Base-by-base conservation (phyloP, 257 asterid genomes). In the Solanum tarijense region DNA sequence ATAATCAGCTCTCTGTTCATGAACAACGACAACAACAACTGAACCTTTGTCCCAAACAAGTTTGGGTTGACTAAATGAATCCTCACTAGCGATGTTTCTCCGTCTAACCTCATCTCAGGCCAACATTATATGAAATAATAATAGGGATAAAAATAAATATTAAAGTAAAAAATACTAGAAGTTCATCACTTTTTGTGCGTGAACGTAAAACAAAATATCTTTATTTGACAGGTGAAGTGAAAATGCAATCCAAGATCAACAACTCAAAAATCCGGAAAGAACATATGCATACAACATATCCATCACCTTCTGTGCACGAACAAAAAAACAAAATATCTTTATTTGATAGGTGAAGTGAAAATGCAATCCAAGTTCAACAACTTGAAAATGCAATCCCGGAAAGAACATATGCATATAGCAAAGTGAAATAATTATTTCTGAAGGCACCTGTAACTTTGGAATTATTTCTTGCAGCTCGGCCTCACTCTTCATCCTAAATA, bases 401-500 rank as follows among this genome's bases (percentile, higher is more conserved):
- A 12, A 31, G 48, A 41, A 74, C 25, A 18, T 48, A 13, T 29
- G 36, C 62, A 86, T 74, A 20, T 29, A 86, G 32, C 75, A 20
- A 32, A 38, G 34, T 72, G 27, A 62, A 25, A 21, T 48, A 38
- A 46, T 58, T 23, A 75, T 32, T 29, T 43, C 13, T 27, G 48
- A 60, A 52, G 87, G 87, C 87, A 96, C 98, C 98, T 96, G 98
- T 46, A 96, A 89, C 86, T 93, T 96, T 35, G 98, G 98, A 87
- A 96, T 94, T 86, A 96, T 89, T 87, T 92, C 90, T 41, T 89
- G 95, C 95, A 94, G 90, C 87, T 96, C 98, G 68, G 90, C 95
- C 39, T 92, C 98, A 60, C 74, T 92, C 91, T 94, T 94, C 91
- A 46, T 41, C 86, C 98, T 93, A 90, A 96, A 96, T n/a, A 93